Evolutionary conservation across 768 basidiomycete species (phyloP).

Genomic region (Cyclocybe aegerita): DNA sequence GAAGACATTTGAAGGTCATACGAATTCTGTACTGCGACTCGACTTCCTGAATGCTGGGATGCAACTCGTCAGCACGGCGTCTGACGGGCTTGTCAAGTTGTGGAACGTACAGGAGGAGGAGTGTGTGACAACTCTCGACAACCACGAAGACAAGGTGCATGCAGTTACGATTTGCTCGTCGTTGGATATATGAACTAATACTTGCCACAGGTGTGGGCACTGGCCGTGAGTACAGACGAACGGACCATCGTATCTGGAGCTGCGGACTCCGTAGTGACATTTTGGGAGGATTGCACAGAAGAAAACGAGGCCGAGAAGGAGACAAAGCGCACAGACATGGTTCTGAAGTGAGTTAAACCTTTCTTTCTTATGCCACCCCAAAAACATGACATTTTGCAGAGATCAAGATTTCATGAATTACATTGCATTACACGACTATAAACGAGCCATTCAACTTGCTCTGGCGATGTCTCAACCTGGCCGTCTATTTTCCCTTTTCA

Average conservation of each 20-base stretch:
- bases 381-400: conserved; percentile 37
- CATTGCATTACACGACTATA: conserved; percentile 84
- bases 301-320: conserved; percentile 77
- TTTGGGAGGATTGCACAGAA: conserved; percentile 96
- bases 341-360: conserved; percentile 66
- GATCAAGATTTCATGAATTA: conserved; percentile 97
- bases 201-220: conserved; percentile 89
- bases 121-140: conserved; percentile 87
- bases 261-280: conserved; percentile 93
- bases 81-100: conserved; percentile 93
- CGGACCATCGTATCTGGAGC: conserved; percentile 88
- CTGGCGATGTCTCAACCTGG: conserved; percentile 94
- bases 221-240: conserved; percentile 81
- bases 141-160: conserved; percentile 94
- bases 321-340: conserved; percentile 65
- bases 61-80: conserved; percentile 88
- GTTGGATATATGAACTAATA: not conserved
- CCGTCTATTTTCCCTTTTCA: conserved; percentile 78
- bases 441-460: conserved; percentile 87
- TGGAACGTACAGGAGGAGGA: conserved; percentile 93
- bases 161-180: not conserved
- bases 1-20: conserved; percentile 97
- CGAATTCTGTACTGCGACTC: conserved; percentile 92
- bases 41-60: conserved; percentile 83
- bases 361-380: not conserved